Base-by-base conservation (phyloP, 2,329 filamentous ascomycete species). In the Nemania sp. region DNA sequence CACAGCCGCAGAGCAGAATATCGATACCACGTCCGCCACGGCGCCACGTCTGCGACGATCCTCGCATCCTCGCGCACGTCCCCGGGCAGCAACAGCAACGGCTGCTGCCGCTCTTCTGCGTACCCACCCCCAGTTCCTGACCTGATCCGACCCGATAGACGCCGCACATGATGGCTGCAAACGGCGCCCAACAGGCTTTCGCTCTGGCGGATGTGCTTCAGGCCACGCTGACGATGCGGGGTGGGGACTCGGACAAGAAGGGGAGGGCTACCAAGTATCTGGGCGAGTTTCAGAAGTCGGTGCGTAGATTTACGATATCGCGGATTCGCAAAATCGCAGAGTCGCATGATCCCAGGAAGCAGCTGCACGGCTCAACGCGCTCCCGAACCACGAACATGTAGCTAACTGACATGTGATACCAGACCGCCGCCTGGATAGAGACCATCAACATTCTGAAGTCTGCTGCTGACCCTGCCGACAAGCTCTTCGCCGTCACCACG, bases 261-360 rank as follows among this genome's bases (percentile, higher is more conserved):
- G 87, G 88, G 71, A 88, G 91, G 73, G 92, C 91, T 56, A 92
- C 97, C 70, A 86, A 93, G 70, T 99, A 88, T 71, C 80, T 99
- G 56, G 90, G 96, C 75, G 86, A 85, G 65, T 99, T 97, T 75
- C 94, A 99, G 82, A 99, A 99, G 84, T 97, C 94, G 73, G 93
- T 96, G 74, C 64, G 88, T 82, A 47, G n/a, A n/a, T n/a, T n/a
- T n/a, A n/a, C n/a, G n/a, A n/a, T n/a, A n/a, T n/a, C n/a, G n/a
- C n/a, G n/a, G n/a, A n/a, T n/a, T n/a, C n/a, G n/a, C n/a, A n/a
- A n/a, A n/a, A n/a, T n/a, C n/a, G n/a, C n/a, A n/a, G n/a, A n/a
- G n/a, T n/a, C n/a, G n/a, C 26, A 48, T 11, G 56, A 48, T 8
- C 55, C 44, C 54, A 52, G 54, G 63, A 36, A 9, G 20, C 7